These are phyloP conservation scores for Exophiala xenobiotica DNA, from an alignment of 2,329 filamentous ascomycete genomes.

Conservation along the genomic window DNA sequence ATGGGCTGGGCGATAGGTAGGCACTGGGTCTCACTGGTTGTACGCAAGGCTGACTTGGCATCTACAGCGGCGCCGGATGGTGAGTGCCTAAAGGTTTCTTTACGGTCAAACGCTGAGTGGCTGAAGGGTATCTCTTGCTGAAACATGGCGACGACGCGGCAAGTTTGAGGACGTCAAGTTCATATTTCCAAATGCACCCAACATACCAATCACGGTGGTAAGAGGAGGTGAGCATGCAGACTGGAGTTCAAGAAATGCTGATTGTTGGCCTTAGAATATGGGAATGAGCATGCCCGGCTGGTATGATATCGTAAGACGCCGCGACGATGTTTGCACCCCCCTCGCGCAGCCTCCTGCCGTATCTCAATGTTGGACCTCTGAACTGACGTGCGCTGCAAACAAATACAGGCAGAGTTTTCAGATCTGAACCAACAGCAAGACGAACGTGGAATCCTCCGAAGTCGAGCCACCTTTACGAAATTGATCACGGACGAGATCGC, in stretches of 20 bases:
- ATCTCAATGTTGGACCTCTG: background rate
- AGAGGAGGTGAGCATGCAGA: too few species aligned
- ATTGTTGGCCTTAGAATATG: conserved; percentile 23
- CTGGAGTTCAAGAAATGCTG: too few species aligned
- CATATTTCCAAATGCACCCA: conserved; percentile 86
- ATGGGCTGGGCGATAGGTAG: conserved; percentile 87
- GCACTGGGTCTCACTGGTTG: conserved; percentile 9
- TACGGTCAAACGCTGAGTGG: background rate
- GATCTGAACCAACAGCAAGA: conserved; percentile 45
- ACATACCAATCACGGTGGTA: conserved; percentile 81
- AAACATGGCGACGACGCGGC: conserved; percentile 79
- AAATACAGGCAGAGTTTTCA: conserved; percentile 43
- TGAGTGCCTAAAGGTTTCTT: conserved; percentile 23
- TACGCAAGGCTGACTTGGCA: conserved; percentile 17
- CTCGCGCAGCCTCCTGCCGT: background rate
- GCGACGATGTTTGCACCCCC: conserved; percentile 36
- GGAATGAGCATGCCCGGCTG: conserved; percentile 34
- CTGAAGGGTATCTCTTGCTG: conserved; percentile 68
- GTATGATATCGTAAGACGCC: conserved; percentile 50
- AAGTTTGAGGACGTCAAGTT: conserved; percentile 90
- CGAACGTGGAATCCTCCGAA: conserved; percentile 70
- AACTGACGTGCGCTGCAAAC: too few species aligned
- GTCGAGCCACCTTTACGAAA: conserved; percentile 71
- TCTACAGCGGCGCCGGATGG: conserved; percentile 49
- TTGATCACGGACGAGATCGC: conserved; percentile 80